Conservation (phyloP, 108 stramenopile species). For the Fistulifera solaris region DNA sequence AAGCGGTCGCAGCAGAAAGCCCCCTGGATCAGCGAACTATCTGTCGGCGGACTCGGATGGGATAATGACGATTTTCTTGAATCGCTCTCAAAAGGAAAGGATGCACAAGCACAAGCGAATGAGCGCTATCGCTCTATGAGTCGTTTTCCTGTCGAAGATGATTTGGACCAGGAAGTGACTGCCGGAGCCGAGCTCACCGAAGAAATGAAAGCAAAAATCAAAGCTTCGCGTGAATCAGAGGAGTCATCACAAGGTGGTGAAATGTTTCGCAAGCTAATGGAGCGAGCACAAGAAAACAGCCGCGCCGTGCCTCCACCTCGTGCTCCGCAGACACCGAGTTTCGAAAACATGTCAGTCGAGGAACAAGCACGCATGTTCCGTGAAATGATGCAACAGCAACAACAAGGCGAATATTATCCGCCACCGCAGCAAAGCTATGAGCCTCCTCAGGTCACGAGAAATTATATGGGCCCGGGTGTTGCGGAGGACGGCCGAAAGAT, state of each 20-base stretch:
- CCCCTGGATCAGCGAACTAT: not conserved
- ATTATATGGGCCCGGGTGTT: constrained; percentile 17
- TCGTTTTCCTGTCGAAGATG: constrained; percentile 12
- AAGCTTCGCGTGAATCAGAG: constrained; percentile 6
- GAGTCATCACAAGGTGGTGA: constrained; percentile 19
- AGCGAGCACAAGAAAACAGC: constrained; percentile 16
- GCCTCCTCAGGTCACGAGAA: constrained; percentile 10
- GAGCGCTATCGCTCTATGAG: constrained; percentile 20
- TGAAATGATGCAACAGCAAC: constrained; percentile 34
- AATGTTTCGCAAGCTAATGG: constrained; percentile 30
- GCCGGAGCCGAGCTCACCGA: constrained; percentile 7
- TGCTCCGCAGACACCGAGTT: too few relatives aligned
- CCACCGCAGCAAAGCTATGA: not conserved
- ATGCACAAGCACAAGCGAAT: constrained; percentile 26
- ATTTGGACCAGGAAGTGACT: constrained; percentile 11
- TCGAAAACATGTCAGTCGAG: constrained; percentile 13
- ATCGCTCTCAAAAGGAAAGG: constrained; percentile 16
- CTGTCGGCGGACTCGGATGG: constrained; percentile 17
- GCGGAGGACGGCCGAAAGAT: constrained; percentile 22
- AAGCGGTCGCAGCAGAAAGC: too few relatives aligned
- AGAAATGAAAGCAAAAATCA: constrained; percentile 13
- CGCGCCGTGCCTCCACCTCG: too few relatives aligned
- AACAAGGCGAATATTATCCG: constrained; percentile 7
- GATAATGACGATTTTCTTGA: constrained; percentile 55
- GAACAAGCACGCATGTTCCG: constrained; percentile 43